phyloP scores from a whole-genome alignment of 176 grass and related monocot genomes.

The Eleusine coracana region DNA sequence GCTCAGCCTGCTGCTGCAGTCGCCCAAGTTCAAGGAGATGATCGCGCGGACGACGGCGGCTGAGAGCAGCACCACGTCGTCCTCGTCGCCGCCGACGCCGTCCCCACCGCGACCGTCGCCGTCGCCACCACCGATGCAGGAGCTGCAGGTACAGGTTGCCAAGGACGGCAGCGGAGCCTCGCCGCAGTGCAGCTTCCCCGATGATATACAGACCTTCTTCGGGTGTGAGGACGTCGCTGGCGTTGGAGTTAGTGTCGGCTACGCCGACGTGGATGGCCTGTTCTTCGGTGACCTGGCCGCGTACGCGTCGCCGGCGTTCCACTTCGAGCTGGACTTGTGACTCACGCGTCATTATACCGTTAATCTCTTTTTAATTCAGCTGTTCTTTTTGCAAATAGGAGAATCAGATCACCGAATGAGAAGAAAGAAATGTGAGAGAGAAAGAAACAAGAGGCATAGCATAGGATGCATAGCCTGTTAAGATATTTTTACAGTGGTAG shows the following conservation, averaged over 20 bases:
- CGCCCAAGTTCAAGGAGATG: constrained; percentile 81
- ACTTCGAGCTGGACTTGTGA: constrained; percentile 70
- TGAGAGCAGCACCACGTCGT: constrained; percentile 44
- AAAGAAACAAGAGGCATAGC: constrained; percentile 8
- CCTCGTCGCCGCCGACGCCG: constrained; percentile 33
- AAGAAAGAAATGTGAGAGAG: constrained; percentile 3
- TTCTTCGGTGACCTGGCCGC: constrained; percentile 77
- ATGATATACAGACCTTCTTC: constrained; percentile 91
- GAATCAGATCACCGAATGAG: constrained; percentile 12
- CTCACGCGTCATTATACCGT: not conserved
- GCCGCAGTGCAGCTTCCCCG: constrained; percentile 72
- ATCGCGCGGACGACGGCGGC: constrained; percentile 56
- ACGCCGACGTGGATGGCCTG: constrained; percentile 54
- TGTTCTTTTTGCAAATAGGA: constrained; percentile 55
- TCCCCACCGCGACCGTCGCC: constrained; percentile 10
- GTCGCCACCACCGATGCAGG: not conserved
- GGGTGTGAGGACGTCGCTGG: constrained; percentile 53
- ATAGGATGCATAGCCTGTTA: not conserved
- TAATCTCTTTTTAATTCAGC: constrained; percentile 14
- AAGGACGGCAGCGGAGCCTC: constrained; percentile 31
- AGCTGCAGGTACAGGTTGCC: constrained; percentile 23
- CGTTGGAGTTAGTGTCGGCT: constrained; percentile 18
- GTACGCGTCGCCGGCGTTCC: constrained; percentile 62
- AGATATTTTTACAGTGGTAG: constrained; percentile 33
- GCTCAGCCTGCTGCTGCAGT: constrained; percentile 58